Evolutionary conservation across 2,329 filamentous ascomycete species (phyloP).

Genomic region (Arthrobotrys entomopaga): DNA sequence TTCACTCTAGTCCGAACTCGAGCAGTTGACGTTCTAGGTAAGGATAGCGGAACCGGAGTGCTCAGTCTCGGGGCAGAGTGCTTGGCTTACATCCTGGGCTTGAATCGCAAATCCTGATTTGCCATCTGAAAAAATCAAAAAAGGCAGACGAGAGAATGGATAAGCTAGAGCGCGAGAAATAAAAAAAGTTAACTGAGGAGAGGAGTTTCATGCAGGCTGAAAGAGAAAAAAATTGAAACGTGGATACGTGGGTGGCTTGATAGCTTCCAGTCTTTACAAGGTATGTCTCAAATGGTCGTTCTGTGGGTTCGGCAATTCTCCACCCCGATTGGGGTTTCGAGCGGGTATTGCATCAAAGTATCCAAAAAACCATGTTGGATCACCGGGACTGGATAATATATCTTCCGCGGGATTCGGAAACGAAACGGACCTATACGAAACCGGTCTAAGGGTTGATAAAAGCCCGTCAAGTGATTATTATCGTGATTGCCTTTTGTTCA

Average conservation of each 20-base stretch:
- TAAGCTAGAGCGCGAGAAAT: constrained; percentile 11
- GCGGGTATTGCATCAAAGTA: constrained; percentile 25
- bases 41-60: constrained; percentile 16
- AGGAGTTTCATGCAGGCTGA: constrained; percentile 7
- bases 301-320: constrained; percentile 50
- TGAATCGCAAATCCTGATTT: constrained; percentile 47
- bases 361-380: background rate
- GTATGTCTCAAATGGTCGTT: constrained; percentile 21
- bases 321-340: constrained; percentile 42
- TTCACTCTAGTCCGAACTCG: constrained; percentile 28
- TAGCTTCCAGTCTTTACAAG: constrained; percentile 17
- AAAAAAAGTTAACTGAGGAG: no score
- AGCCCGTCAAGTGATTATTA: constrained; percentile 14
- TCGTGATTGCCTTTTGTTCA: constrained; percentile 2
- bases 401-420: constrained; percentile 55
- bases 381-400: constrained; percentile 51
- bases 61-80: no score
- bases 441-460: constrained; percentile 25
- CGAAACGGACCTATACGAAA: constrained; percentile 16
- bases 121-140: constrained; percentile 11
- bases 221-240: constrained; percentile 49
- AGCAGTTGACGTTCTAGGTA: constrained; percentile 21
- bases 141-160: constrained; percentile 15
- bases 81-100: constrained; percentile 40
- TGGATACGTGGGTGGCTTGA: constrained; percentile 52